Evolutionary conservation across 2,329 filamentous ascomycete species (phyloP).

Genomic region (Pezicula neosporulosa): DNA sequence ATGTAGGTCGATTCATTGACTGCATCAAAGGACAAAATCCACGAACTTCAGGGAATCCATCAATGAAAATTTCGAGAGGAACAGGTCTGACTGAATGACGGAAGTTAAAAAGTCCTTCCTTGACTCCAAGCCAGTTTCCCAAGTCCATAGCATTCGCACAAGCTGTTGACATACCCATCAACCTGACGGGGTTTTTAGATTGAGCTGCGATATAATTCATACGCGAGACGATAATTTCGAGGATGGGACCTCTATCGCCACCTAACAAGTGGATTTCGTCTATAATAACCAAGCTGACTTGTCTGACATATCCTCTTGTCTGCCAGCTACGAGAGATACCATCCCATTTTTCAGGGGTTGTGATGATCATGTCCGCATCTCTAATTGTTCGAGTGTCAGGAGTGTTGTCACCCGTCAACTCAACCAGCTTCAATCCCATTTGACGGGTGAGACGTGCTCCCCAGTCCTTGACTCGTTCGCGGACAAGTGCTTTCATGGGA

Average conservation of each 20-base stretch:
- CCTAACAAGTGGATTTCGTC: constrained; percentile 98
- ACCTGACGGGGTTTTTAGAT: constrained; percentile 80
- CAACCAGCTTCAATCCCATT: constrained; percentile 86
- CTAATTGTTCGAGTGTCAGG: constrained; percentile 94
- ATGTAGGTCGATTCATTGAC: constrained; percentile 97
- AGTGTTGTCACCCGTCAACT: constrained; percentile 96
- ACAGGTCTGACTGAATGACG: constrained; percentile 95
- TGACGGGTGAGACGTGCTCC: constrained; percentile 74
- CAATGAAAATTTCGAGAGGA: constrained; percentile 92
- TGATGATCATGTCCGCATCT: constrained; percentile 96
- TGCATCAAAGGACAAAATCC: constrained; percentile 98
- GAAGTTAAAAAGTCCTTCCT: constrained; percentile 95
- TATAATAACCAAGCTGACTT: constrained; percentile 95
- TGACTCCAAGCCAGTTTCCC: constrained; percentile 95
- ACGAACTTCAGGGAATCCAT: constrained; percentile 91
- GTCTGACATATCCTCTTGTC: constrained; percentile 90
- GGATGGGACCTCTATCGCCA: constrained; percentile 91
- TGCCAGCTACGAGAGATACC: constrained; percentile 99
- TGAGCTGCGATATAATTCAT: constrained; percentile 99
- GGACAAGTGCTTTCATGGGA: constrained; percentile 97
- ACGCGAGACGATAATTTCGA: constrained; percentile 89
- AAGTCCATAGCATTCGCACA: constrained; percentile 94
- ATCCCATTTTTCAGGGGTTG: constrained; percentile 99
- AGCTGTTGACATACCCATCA: constrained; percentile 98
- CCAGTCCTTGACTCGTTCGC: constrained; percentile 96